Evolutionary conservation across 805 yeast species (phyloP).

Genomic region (Lachancea sp.): DNA sequence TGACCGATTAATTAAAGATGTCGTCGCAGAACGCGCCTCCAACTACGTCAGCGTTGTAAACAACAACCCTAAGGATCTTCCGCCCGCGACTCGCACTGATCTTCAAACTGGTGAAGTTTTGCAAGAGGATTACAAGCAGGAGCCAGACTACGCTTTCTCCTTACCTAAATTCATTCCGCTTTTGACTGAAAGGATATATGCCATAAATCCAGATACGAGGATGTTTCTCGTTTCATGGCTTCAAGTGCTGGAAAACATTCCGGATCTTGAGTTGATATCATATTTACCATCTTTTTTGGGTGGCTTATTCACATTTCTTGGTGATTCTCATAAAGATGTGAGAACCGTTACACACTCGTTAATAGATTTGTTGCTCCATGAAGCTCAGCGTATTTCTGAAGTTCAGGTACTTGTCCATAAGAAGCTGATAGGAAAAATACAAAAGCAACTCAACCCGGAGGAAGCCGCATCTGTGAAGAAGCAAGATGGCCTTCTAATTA

Average conservation of each 20-base stretch:
- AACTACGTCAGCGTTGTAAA: conserved; percentile 73
- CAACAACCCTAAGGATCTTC: conserved; percentile 39
- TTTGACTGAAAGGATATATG: conserved; percentile 84
- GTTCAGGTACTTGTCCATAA: conserved; percentile 50
- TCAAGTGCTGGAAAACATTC: conserved; percentile 84
- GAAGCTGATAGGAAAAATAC: conserved; percentile 18
- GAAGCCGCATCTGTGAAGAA: conserved; percentile 25
- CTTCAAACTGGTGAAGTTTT: conserved; percentile 48
- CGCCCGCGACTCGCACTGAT: conserved; percentile 42
- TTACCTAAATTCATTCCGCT: conserved; percentile 84
- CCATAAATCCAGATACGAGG: conserved; percentile 87
- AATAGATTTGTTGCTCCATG: conserved; percentile 67
- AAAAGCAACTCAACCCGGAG: conserved; percentile 16
- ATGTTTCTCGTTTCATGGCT: conserved; percentile 92
- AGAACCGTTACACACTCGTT: conserved; percentile 77
- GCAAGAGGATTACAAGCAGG: conserved; percentile 55
- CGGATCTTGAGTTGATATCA: conserved; percentile 80
- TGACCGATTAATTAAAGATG: conserved; percentile 86
- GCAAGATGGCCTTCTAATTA: conserved; percentile 26
- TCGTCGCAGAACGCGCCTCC: conserved; percentile 90
- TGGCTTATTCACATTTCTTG: conserved; percentile 67
- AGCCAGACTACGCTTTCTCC: conserved; percentile 59
- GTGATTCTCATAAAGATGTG: conserved; percentile 81
- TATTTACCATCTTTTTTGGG: conserved; percentile 86
- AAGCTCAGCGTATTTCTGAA: conserved; percentile 68